Evolutionary conservation across 768 basidiomycete genomes (phyloP).

Genomic region (Tubosaeta sp.): DNA sequence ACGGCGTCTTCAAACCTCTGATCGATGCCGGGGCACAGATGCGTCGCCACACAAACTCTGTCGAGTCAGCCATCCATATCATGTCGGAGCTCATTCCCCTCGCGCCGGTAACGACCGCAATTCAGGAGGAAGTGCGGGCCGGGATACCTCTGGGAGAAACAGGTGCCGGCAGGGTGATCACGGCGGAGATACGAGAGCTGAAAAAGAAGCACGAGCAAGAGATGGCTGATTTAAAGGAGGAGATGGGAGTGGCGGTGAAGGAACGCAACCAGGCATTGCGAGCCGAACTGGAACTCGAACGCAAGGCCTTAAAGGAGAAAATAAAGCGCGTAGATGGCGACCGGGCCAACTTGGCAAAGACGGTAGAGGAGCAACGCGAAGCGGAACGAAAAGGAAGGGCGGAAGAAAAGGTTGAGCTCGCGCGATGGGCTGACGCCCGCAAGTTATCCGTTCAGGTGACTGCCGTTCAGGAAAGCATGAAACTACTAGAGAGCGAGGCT

Average conservation of each 20-base stretch:
- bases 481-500: too few species aligned
- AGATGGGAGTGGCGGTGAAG: constrained; percentile 38
- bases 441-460: not conserved
- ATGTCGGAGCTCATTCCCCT: too few species aligned
- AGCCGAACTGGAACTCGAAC: constrained; percentile 1
- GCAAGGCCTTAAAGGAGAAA: constrained; percentile 2
- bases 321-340: not conserved
- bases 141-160: too few species aligned
- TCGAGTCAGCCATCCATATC: too few species aligned
- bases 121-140: too few species aligned
- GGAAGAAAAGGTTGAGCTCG: not conserved
- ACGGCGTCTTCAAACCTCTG: too few species aligned
- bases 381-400: not conserved
- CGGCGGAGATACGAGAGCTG: too few species aligned
- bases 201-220: constrained; percentile 29
- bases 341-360: not conserved
- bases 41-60: too few species aligned
- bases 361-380: constrained; percentile 3
- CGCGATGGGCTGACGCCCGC: not conserved
- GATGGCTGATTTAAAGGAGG: constrained; percentile 36
- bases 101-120: too few species aligned
- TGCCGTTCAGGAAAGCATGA: not conserved
- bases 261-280: not conserved
- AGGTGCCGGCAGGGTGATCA: too few species aligned
- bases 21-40: too few species aligned